These are phyloP conservation scores for Rhizopus sp. DNA, from an alignment of 371 early-diverging fungal species.

Conservation along the genomic window DNA sequence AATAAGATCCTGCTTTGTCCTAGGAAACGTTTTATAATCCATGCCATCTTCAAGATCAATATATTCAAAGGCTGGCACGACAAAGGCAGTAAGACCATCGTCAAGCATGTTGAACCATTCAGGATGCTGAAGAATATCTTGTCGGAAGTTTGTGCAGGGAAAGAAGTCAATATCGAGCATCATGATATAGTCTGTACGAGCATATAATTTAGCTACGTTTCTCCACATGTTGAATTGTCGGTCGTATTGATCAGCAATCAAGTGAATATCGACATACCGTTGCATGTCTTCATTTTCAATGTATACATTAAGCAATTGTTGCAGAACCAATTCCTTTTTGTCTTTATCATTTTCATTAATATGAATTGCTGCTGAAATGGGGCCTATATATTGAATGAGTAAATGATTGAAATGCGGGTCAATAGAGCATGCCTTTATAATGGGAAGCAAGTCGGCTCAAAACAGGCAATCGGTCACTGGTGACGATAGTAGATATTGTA, in stretches of 20 bases:
- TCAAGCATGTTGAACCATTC: constrained; percentile 43
- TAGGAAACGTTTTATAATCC: constrained; percentile 59
- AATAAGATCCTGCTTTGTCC: constrained; percentile 46
- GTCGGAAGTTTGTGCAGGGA: constrained; percentile 63
- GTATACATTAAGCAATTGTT: constrained; percentile 54
- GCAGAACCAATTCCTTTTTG: constrained; percentile 43
- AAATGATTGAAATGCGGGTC: neutral
- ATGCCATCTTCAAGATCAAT: constrained; percentile 54
- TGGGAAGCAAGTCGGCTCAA: constrained; percentile 58
- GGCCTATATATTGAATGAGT: constrained; percentile 17
- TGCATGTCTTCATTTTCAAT: constrained; percentile 55
- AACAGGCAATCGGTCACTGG: constrained; percentile 58
- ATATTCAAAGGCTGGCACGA: constrained; percentile 72
- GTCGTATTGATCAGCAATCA: constrained; percentile 64
- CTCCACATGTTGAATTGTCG: constrained; percentile 78
- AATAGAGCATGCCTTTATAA: constrained; percentile 48
- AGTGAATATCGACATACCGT: constrained; percentile 64
- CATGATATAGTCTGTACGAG: constrained; percentile 67
- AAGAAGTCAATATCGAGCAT: constrained; percentile 75
- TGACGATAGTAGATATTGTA: constrained; percentile 64
- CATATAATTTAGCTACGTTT: constrained; percentile 69
- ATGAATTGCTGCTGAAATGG: constrained; percentile 64
- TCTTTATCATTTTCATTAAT: constrained; percentile 61
- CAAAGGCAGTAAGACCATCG: constrained; percentile 55
- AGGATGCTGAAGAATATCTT: constrained; percentile 41